Conservation (phyloP, 192 early-diverging fungal genomes). For the Kickxella alabastrina region DNA sequence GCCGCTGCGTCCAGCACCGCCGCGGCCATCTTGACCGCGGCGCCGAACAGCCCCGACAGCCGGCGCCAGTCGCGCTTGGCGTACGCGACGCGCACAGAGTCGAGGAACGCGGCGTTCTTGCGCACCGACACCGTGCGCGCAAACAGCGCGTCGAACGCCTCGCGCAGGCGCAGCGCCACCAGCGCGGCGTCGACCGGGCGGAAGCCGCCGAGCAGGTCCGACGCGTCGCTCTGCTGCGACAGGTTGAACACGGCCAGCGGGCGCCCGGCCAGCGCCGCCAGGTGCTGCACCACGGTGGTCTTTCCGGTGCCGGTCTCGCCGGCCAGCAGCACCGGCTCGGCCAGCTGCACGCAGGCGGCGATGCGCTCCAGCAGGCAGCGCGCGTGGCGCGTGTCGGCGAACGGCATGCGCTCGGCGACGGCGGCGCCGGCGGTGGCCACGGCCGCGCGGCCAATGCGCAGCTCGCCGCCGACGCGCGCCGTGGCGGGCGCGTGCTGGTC, state of each 20-base stretch:
- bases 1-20: constrained; percentile 14
- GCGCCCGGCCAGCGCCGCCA: constrained; percentile 72
- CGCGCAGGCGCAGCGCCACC: constrained; percentile 74
- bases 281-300: constrained; percentile 90
- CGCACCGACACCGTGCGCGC: constrained; percentile 79
- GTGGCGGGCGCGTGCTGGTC: constrained; percentile 66
- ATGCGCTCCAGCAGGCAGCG: constrained; percentile 80
- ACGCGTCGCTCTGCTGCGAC: constrained; percentile 92
- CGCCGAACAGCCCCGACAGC: constrained; percentile 68
- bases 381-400: constrained; percentile 84
- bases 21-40: constrained; percentile 50
- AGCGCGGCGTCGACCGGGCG: constrained; percentile 86
- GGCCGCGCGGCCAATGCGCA: constrained; percentile 26
- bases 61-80: constrained; percentile 79
- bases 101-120: constrained; percentile 82
- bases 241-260: constrained; percentile 91
- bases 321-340: constrained; percentile 84
- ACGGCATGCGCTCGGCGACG: constrained; percentile 51
- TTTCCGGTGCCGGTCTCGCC: constrained; percentile 99
- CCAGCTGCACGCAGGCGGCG: constrained; percentile 72
- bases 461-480: constrained; percentile 24
- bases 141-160: constrained; percentile 85
- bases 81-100: constrained; percentile 68
- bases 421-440: constrained; percentile 3
- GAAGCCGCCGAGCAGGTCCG: constrained; percentile 95